Conservation (phyloP, 140 eudicot genomes). For the Bidens hawaiensis region DNA sequence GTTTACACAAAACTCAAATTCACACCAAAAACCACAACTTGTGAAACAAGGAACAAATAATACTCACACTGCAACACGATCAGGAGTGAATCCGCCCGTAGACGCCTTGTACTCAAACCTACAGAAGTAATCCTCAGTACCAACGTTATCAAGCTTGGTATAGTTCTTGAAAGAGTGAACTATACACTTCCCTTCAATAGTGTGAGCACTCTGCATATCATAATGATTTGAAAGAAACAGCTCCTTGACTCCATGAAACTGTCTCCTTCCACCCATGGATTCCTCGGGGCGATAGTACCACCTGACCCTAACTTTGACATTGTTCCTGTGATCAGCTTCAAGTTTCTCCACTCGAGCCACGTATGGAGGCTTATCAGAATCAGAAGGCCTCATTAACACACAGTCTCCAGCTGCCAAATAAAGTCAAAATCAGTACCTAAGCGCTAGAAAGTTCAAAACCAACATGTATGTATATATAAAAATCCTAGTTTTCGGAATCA, state of each 20-base stretch:
- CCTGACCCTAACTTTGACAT: slow-evolving; percentile 71
- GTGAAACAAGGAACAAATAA: not conserved
- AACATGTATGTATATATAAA: no score
- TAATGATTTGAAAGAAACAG: slow-evolving; percentile 76
- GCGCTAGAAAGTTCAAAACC: not conserved
- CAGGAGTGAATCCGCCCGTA: slow-evolving; percentile 87
- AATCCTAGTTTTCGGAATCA: no score
- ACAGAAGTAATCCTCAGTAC: slow-evolving; percentile 82
- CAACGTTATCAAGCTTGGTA: slow-evolving; percentile 84
- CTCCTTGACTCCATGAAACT: slow-evolving; percentile 90
- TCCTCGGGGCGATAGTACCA: slow-evolving; percentile 95
- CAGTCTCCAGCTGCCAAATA: slow-evolving; percentile 71
- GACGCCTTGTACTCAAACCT: slow-evolving; percentile 88
- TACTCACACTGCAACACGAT: slow-evolving; percentile 93
- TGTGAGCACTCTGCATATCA: slow-evolving; percentile 90
- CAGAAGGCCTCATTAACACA: slow-evolving; percentile 81
- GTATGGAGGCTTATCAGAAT: slow-evolving; percentile 72
- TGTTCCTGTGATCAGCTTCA: slow-evolving; percentile 88
- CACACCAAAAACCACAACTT: not conserved
- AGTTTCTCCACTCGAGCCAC: slow-evolving; percentile 83
- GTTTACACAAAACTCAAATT: not conserved
- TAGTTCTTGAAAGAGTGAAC: slow-evolving; percentile 87
- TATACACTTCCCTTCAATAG: slow-evolving; percentile 88
- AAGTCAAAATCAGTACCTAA: slow-evolving; percentile 15
- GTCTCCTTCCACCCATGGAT: slow-evolving; percentile 82